These are phyloP conservation scores for Phalaenopsis equestris DNA, from an alignment of 106 monocot genomes.

Conservation along the genomic window DNA sequence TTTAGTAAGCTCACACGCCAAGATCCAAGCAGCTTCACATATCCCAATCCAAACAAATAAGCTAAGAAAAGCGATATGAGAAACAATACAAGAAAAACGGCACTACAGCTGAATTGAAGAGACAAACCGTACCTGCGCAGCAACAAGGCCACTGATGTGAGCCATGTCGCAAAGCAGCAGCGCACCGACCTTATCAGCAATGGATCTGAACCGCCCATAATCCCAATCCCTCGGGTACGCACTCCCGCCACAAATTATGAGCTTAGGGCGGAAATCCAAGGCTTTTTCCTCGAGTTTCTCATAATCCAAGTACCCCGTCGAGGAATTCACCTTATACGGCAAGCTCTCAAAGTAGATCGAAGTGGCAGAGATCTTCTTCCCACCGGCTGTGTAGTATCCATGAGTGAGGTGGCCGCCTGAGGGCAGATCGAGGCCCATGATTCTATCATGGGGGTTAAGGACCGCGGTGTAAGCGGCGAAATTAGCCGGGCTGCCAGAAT, in stretches of 20 bases:
- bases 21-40: neutral
- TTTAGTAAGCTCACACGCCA: neutral
- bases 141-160: conserved; percentile 73
- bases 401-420: conserved; percentile 67
- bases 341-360: conserved; percentile 81
- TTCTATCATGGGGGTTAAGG: conserved; percentile 65
- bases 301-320: conserved; percentile 59
- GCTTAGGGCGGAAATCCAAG: conserved; percentile 63
- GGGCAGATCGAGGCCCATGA: conserved; percentile 74
- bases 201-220: conserved; percentile 34
- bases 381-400: conserved; percentile 60
- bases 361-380: conserved; percentile 79
- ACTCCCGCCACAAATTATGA: conserved; percentile 73
- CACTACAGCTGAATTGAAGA: neutral
- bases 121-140: conserved; percentile 47
- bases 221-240: conserved; percentile 79
- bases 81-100: neutral
- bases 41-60: neutral
- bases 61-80: neutral
- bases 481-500: conserved; percentile 67
- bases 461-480: conserved; percentile 70
- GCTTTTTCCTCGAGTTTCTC: conserved; percentile 82
- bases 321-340: conserved; percentile 65
- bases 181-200: conserved; percentile 65
- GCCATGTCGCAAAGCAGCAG: conserved; percentile 75